These are phyloP conservation scores for Myxozyma nipponensis DNA, from an alignment of 805 yeast genomes.

Conservation along the genomic window DNA sequence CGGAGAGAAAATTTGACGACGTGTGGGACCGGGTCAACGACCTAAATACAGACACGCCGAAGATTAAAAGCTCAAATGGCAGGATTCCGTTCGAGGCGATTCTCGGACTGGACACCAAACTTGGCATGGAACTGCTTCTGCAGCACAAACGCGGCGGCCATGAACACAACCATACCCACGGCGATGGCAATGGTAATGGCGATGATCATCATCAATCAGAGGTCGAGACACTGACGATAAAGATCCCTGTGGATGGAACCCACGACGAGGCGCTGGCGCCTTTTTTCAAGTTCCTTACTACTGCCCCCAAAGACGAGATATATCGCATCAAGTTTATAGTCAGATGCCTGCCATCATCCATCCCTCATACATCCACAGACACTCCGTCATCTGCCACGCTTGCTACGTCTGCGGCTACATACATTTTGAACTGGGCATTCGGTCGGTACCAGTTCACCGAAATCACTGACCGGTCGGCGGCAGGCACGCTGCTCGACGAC, in stretches of 20 bases:
- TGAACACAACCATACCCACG: background rate
- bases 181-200: conserved; percentile 7
- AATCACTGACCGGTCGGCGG: conserved; percentile 6
- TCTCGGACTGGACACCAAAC: conserved; percentile 26
- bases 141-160: background rate
- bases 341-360: background rate
- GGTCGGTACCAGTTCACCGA: conserved; percentile 27
- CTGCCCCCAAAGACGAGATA: conserved; percentile 28
- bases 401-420: background rate
- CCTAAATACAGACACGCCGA: conserved; percentile 29
- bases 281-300: conserved; percentile 17
- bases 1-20: conserved; percentile 24
- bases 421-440: conserved; percentile 29
- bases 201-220: conserved; percentile 16
- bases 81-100: conserved; percentile 25
- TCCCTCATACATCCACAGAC: conserved; percentile 1
- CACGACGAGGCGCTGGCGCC: conserved; percentile 8
- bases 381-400: background rate
- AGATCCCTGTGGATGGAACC: conserved; percentile 1
- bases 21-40: conserved; percentile 29
- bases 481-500: conserved; percentile 8
- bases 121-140: conserved; percentile 11
- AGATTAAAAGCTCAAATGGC: conserved; percentile 24
- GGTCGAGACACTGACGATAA: conserved; percentile 26
- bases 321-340: conserved; percentile 27